These are phyloP conservation scores for Hypsizygus marmoreus DNA, from an alignment of 768 basidiomycete genomes.

Conservation along the genomic window DNA sequence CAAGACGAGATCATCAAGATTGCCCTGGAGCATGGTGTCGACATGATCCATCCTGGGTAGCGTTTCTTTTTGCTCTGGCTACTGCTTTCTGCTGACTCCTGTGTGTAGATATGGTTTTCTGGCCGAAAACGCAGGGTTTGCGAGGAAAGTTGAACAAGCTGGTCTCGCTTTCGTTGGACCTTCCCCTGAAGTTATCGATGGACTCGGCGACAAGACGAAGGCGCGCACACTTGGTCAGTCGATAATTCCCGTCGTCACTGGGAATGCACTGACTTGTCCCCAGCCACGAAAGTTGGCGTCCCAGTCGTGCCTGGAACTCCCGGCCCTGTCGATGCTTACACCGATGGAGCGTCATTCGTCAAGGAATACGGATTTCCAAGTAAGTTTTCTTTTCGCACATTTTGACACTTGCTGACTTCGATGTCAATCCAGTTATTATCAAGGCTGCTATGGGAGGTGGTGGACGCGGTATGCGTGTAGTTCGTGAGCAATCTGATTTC, in stretches of 20 bases:
- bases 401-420: constrained; percentile 6
- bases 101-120: constrained; percentile 88
- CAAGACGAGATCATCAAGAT: constrained; percentile 97
- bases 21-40: constrained; percentile 97
- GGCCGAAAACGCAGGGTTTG: constrained; percentile 95
- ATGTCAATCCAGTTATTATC: constrained; percentile 77
- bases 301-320: constrained; percentile 98
- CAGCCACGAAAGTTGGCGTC: constrained; percentile 88
- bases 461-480: constrained; percentile 99
- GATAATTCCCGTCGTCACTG: constrained; percentile 6
- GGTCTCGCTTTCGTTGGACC: constrained; percentile 98
- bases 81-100: neutral
- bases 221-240: constrained; percentile 80
- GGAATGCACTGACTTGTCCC: constrained; percentile 5
- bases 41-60: constrained; percentile 99
- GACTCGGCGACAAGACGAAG: constrained; percentile 98
- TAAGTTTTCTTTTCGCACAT: constrained; percentile 26
- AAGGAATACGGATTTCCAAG: constrained; percentile 96
- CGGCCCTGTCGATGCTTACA: constrained; percentile 82
- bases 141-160: constrained; percentile 97
- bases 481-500: constrained; percentile 92
- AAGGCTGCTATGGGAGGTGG: constrained; percentile 99
- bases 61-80: neutral
- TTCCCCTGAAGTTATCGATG: constrained; percentile 93
- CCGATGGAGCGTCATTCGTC: constrained; percentile 85